Conservation (phyloP, 2,329 filamentous ascomycete genomes). For the Hypoxylon sp. region DNA sequence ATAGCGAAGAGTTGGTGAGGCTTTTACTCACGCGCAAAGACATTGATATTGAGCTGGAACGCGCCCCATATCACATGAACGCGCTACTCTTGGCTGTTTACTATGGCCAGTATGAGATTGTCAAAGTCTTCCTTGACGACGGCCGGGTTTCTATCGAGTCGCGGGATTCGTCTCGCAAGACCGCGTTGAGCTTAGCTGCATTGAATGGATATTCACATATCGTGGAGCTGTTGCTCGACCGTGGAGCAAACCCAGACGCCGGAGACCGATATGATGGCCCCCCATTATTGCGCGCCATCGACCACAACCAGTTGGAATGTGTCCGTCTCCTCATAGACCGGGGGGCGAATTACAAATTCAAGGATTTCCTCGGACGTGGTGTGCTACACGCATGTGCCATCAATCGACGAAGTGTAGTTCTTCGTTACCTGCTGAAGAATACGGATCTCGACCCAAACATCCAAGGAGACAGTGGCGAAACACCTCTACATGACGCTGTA, state of each 20-base stretch:
- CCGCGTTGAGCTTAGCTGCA: slow-evolving; percentile 2
- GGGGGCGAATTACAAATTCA: slow-evolving; percentile 3
- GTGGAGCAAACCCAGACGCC: slow-evolving; percentile 2
- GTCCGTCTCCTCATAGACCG: slow-evolving; percentile 5
- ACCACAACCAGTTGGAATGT: slow-evolving; percentile 4
- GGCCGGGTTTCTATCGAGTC: slow-evolving; percentile 9
- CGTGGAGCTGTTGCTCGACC: slow-evolving; percentile 7
- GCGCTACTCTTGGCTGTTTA: not conserved
- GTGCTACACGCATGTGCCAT: slow-evolving; percentile 11
- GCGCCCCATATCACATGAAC: not conserved
- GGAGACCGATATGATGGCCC: slow-evolving; percentile 3
- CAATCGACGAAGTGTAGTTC: not conserved
- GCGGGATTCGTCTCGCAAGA: slow-evolving; percentile 4
- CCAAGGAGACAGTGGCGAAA: slow-evolving; percentile 7
- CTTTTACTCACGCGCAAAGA: slow-evolving; percentile 20
- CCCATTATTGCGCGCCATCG: not conserved
- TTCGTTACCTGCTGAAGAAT: slow-evolving; percentile 3
- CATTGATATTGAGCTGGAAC: slow-evolving; percentile 8
- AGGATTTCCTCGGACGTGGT: slow-evolving; percentile 8
- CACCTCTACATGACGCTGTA: slow-evolving; percentile 4
- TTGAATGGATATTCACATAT: not conserved
- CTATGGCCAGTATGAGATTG: not conserved
- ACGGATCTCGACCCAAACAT: slow-evolving; percentile 7
- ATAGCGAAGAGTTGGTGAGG: slow-evolving; percentile 16
- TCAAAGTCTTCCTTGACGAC: slow-evolving; percentile 1